Base-by-base conservation (phyloP, 805 yeast species). In the Metschnikowia baotianmanensis region DNA sequence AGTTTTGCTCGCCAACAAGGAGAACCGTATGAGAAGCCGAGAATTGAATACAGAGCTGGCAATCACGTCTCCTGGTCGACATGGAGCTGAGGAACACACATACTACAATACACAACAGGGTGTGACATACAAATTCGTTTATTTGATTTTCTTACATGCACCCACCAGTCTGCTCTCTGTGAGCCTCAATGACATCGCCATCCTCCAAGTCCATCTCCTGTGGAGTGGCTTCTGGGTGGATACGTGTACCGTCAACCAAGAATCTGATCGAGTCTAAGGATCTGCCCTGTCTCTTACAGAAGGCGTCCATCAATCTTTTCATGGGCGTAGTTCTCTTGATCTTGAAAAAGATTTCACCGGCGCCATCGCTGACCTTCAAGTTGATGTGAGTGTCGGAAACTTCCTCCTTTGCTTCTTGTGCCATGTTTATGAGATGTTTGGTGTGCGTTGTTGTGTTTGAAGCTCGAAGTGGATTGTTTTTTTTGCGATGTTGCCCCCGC, bases 211-310 rank as follows among this genome's bases (percentile, higher is more conserved):
- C 98, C 56, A 93, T 75, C 48, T 81, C 86, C 29, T 86, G 95
- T 6, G 99, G 98, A 4, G 99, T 93, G 56, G 86, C 88, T 45
- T 84, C 90, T 8, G 90, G 85, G 49, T 77, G 74, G 45, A 93
- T 82, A 59, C 98, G 81, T 53, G 88, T 85, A 49, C 99, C 99
- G 51, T 93, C 99, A 60, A 83, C 83, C 58, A 93, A 72, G 63
- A 93, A 93, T 64, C 98, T 80, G 62, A 93, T 71, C 37, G 91
- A 79, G 52, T 77, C 80, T 59, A 84, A 69, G 50, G 84, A 80
- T 63, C 91, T 91, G 31, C 98, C 98, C 60, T 91, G 96, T 73
- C 99, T 86, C 69, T 90, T 90, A 63, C 98, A 95, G 64, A 91
- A 93, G 10, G 97, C 96, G 58, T 91, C 98, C 89, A 93, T 91